Evolutionary conservation across 2,329 filamentous ascomycete genomes (phyloP).

Genomic region (Colletotrichum ledebouriae): DNA sequence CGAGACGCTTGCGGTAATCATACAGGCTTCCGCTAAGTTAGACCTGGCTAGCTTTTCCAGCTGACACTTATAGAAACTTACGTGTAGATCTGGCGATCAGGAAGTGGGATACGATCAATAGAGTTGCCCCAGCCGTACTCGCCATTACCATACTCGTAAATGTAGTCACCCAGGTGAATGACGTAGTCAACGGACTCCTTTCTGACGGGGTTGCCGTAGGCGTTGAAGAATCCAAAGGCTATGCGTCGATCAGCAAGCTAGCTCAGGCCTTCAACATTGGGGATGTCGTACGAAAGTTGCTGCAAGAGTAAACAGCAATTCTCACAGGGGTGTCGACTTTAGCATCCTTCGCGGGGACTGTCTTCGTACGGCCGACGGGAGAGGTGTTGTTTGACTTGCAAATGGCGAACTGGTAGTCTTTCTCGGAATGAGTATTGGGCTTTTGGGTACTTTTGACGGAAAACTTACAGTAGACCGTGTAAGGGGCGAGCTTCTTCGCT

Average conservation of each 20-base stretch:
- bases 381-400: conserved; percentile 74
- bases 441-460: conserved; percentile 46
- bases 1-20: conserved; percentile 59
- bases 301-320: conserved; percentile 79
- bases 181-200: conserved; percentile 73
- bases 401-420: conserved; percentile 74
- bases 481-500: conserved; percentile 71
- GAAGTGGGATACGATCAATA: conserved; percentile 65
- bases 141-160: conserved; percentile 69
- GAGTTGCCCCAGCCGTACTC: conserved; percentile 64
- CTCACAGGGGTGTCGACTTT: conserved; percentile 66
- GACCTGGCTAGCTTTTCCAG: no score
- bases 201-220: conserved; percentile 69
- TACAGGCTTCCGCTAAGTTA: conserved; percentile 48
- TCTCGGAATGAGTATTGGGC: not conserved
- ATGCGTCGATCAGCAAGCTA: not conserved
- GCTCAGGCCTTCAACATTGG: not conserved
- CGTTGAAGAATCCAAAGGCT: conserved; percentile 68
- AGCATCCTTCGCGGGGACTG: conserved; percentile 70
- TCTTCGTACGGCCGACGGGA: conserved; percentile 77
- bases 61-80: conserved; percentile 48
- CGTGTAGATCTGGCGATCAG: conserved; percentile 63
- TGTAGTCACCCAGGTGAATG: conserved; percentile 71
- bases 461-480: conserved; percentile 68
- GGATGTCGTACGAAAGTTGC: conserved; percentile 70